Base-by-base conservation (phyloP, 2,329 filamentous ascomycete species). In the Lithohypha guttulata region DNA sequence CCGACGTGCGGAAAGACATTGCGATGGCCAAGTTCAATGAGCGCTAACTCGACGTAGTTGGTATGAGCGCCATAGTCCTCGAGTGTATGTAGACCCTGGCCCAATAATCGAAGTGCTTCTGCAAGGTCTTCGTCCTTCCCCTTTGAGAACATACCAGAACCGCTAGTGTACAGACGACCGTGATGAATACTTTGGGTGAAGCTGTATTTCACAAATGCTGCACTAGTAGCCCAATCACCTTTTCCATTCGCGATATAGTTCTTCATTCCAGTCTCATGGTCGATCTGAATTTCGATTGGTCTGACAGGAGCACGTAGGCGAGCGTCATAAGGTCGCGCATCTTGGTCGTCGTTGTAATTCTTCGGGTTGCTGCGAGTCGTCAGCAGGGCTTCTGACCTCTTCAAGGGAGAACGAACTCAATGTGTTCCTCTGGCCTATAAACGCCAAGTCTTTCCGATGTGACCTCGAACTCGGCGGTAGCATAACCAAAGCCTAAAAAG, bases 181-280 rank as follows among this genome's bases (percentile, higher is more conserved):
- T 74, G 86, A 60, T 89, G 83, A 46, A 89, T 82, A 56, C 79
- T 75, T 43, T 82, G 74, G 10, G 70, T 70, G 45, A 91, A 59
- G 51, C 81, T 86, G 61, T 76, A 84, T 50, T 79, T 77, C 43
- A 94, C 70, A 54, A 89, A 95, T 26, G 83, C 87, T 6, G 83
- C 68, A 47, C 86, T 94, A 14, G 91, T 98, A 1, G 87, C 84
- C 83, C 87, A 95, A 27, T 75, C 73, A 3, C 86, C 84, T 10
- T 64, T 68, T 58, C 96, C 89, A 54, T 95, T 96, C 44, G 89
- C 79, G 50, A 98, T 96, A 60, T 98, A 98, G 59, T 96, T 96
- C 63, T 96, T 98, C 89, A 98, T 94, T n/a, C 87, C 87, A 1
- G 84, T 91, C 4, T 72, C 65, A 22, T 65, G 64, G 53, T 91